Evolutionary conservation across 345 rosid genomes (phyloP).

Genomic region (Streptanthus diversifolius): DNA sequence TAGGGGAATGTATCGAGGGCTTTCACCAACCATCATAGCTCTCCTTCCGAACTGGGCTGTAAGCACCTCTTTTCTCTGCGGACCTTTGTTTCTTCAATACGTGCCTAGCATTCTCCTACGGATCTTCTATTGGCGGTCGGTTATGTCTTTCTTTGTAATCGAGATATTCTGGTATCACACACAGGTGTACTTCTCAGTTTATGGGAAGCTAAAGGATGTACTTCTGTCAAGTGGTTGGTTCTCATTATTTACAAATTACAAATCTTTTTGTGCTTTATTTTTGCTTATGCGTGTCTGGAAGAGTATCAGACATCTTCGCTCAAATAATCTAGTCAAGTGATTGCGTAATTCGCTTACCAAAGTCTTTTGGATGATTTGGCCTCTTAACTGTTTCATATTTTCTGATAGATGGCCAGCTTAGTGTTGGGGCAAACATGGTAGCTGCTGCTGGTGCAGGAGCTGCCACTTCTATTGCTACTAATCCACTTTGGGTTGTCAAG

Average conservation of each 20-base stretch:
- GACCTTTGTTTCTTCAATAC: not conserved
- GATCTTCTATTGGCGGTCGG: not conserved
- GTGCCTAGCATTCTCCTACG: not conserved
- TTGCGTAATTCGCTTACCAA: not conserved
- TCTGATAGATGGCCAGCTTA: conserved; percentile 51
- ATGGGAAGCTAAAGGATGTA: conserved; percentile 63
- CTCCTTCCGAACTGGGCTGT: conserved; percentile 98
- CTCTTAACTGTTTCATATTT: not conserved
- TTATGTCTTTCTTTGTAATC: not conserved
- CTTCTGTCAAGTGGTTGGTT: conserved; percentile 74
- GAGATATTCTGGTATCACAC: conserved; percentile 17
- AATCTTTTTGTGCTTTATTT: not conserved
- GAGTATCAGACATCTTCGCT: not conserved
- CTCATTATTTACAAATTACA: not conserved
- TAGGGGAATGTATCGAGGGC: conserved; percentile 88
- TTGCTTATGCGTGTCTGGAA: not conserved
- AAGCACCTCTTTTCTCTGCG: conserved; percentile 34
- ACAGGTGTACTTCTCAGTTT: conserved; percentile 89
- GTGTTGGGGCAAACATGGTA: conserved; percentile 70
- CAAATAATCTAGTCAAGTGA: not conserved
- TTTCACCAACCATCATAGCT: conserved; percentile 89
- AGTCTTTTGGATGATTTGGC: not conserved
- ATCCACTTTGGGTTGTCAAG: conserved; percentile 99
- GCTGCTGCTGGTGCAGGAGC: conserved; percentile 98
- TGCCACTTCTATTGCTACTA: conserved; percentile 78